These are phyloP conservation scores for Xylaria sp. DNA, from an alignment of 2,329 filamentous ascomycete species.

Conservation along the genomic window DNA sequence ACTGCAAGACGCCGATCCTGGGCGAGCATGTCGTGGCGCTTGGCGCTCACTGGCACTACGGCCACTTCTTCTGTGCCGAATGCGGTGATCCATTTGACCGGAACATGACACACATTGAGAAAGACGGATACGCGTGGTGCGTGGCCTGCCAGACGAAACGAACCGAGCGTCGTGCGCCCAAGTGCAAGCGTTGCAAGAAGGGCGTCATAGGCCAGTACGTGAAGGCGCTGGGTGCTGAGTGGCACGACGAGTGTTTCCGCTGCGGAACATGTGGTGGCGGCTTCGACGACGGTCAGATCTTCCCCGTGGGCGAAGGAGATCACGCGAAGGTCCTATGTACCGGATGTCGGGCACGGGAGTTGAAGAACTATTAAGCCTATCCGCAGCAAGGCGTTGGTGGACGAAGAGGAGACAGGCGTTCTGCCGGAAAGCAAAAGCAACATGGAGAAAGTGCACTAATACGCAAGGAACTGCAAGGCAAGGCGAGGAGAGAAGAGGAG, in stretches of 20 bases:
- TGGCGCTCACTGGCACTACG: conserved; percentile 92
- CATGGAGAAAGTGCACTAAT: neutral
- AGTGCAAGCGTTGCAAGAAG: conserved; percentile 78
- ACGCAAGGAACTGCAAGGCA: neutral
- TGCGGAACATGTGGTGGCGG: conserved; percentile 60
- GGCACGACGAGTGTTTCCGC: conserved; percentile 88
- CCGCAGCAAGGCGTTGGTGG: too few relatives aligned
- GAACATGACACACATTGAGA: conserved; percentile 72
- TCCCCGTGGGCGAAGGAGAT: conserved; percentile 46
- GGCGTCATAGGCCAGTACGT: conserved; percentile 89
- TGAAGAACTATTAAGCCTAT: conserved; percentile 42
- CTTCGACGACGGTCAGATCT: conserved; percentile 62
- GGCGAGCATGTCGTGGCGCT: conserved; percentile 92
- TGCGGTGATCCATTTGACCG: conserved; percentile 90
- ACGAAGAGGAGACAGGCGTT: too few relatives aligned
- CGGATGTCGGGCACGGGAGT: conserved; percentile 53
- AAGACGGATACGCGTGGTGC: conserved; percentile 97
- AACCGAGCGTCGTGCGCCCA: conserved; percentile 79
- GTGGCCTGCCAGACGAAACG: conserved; percentile 86
- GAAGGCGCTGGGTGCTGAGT: conserved; percentile 81
- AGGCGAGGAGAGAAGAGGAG: neutral
- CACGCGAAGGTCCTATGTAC: conserved; percentile 54
- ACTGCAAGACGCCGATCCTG: conserved; percentile 93
- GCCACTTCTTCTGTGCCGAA: conserved; percentile 98
- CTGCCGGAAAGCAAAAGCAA: too few relatives aligned